Base-by-base conservation (phyloP, 768 basidiomycete genomes). In the Tephrocybe sp. region DNA sequence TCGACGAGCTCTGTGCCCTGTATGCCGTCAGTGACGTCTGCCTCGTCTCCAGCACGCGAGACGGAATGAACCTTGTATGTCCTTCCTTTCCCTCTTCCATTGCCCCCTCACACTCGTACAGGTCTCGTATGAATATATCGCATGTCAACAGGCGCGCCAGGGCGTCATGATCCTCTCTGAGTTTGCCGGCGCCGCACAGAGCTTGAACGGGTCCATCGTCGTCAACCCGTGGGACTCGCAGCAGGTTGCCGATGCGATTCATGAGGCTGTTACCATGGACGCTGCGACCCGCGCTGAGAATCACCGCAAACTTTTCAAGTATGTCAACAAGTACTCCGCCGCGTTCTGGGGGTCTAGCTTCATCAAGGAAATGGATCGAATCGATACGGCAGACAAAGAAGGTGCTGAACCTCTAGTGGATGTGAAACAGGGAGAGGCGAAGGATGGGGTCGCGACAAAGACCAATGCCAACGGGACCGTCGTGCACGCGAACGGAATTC, bases 221-320 rank as follows among this genome's bases (percentile, higher is more conserved):
- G 93, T 98, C 61, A 99, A 99, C 74, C 97, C 97, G 18, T 95
- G 97, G 96, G 97, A 98, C 67, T 89, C 89, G n/a, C 95, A 98
- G 67, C 87, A 94, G 61, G 93, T 97, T 42, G 97, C 97, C 1
- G 87, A 98, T 62, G 93, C 94, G n/a, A 97, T 99, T 51, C 87
- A 93, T 69, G 87, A 92, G 66, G 93, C 97, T 0, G 86, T 98
- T 51, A 92, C 88, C 13, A 94, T 95, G 90, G 82, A 86, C 41
- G 75, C 80, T 3, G 82, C 85, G 37, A 83, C 79, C 32, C 82
- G 92, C n/a, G 87, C 88, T 27, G 89, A 92, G 69, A 98, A 98
- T 69, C 92, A 96, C 67, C 76, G 85, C 59, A 99, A 99, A 70
- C 76, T 99, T 55, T 97, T 92, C 80, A 92, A 92, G 73, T 97